Base-by-base conservation (phyloP, 1,284 basidiomycete genomes). In the Coniferiporia weirii region DNA sequence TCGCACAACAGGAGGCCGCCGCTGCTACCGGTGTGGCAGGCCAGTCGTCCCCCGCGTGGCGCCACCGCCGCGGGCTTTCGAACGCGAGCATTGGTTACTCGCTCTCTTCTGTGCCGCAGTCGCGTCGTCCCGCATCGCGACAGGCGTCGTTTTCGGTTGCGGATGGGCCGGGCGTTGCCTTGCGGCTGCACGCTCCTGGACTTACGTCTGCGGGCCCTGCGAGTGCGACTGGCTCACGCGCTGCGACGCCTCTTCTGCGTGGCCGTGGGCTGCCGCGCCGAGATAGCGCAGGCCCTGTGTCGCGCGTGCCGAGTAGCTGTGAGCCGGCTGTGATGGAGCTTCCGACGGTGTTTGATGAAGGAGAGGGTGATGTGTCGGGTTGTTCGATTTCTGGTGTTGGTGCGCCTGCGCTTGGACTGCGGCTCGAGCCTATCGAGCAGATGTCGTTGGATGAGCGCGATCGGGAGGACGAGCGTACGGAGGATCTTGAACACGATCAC, bases 51-150 rank as follows among this genome's bases (percentile, higher is more conserved):
- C 60, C 60, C 15, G 56, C 55, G 19, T 61, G 60, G 60, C 27
- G 60, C 17, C 79, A 80, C 66, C 69, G 79, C 52, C 81, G 83
- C 46, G 80, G 77, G 44, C 66, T 80, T 49, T 85, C 76, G 32
- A 71, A 83, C 15, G 79, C 73, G n/a, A 74, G 78, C 15, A 79
- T 81, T 36, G 86, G 84, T 38, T 81, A 87, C 66, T 76, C 82
- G 1, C 76, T 90, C 56, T 70, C 78, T 9, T 83, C 84, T 17
- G 80, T 82, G 17, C 87, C 85, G 9, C 73, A 83, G 47, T 89
- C 85, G 1, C 81, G 85, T 61, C 81, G 86, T 57, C 88, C 87
- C 20, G 82, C 78, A 9, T 85, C 84, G 13, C 79, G 85, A 64
- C 81, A 77, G 67, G 75, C 76, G 19, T 82, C 79, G 20, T 71